Evolutionary conservation across 1,284 basidiomycete species (phyloP), one percentile per base, ranked within the genome.

Genomic region (Tilletia setariae): DNA sequence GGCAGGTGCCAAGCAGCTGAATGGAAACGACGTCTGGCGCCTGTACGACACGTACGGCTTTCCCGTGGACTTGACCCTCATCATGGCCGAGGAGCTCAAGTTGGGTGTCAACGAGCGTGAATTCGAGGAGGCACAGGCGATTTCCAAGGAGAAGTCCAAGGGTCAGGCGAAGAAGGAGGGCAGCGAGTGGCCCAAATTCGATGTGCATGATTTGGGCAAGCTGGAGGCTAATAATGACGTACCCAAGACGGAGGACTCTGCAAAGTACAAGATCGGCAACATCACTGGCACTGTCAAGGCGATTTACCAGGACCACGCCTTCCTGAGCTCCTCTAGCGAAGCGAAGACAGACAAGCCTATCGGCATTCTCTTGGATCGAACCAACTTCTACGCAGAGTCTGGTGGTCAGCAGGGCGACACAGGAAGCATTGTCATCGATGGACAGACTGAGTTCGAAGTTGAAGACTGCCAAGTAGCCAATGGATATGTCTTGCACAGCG

Each of bases 41-140:
- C 85, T 99, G 66, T 98, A 98, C 83, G 96, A 99, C 83, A 98
- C 96, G 0, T 99, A 92, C 82, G 95, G 95, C 51, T 99, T 99
- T 86, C 96, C 95, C 0, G 93, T 94, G 65, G 95, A 99, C 82
- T 85, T 99, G 46, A 99, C 96, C 1, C 89, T 91, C 67, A 87
- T 99, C 73, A 98, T 99, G 95, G 95, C 96, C 28, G 92, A 96
- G 83, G 95, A 99, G 83, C 86, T 93, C 42, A 90, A 90, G 1
- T 85, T 99, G 56, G 87, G 86, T 25, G 88, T 98, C 78, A 93
- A 97, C 82, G 89, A 96, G 74, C 86, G 86, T 53, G 94, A 94
- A 76, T 96, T 97, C 76, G 93, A 94, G 76, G 87, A 89, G 76
- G 96, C 96, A 13, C 91, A 94, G 82, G 88, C 90, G 32, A 88